Evolutionary conservation across 2,329 filamentous ascomycete genomes (phyloP), one percentile per base, ranked within the genome.

Genomic region (Aspergillus unguis): DNA sequence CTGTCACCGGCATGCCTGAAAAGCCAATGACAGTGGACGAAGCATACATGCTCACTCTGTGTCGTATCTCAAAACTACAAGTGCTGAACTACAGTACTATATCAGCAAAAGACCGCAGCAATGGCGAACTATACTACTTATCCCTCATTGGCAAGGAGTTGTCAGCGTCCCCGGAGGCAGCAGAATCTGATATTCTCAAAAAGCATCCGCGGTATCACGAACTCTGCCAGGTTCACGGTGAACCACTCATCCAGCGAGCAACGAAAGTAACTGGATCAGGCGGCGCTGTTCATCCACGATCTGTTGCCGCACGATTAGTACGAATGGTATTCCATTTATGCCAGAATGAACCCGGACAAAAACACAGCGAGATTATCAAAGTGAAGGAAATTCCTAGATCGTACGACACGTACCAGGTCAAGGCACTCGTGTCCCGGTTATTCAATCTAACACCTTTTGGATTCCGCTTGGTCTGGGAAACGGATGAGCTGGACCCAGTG

Each of bases 101-200:
- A 60, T 85, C 85, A 0, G 62, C 77, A 1, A 83, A 86, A 38
- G 92, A 97, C 68, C 84, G 92, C 17, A 79, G 84, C 49, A 94
- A 97, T 64, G 91, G 91, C 4, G 94, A 97, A 62, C 86, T 92
- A 64, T 99, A 95, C 69, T 99, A 99, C 69, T 82, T 97, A 8
- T 89, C 86, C 0, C 82, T 88, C 49, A 94, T 96, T 53, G 88
- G 82, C 8, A 85, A 85, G 57, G 88, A 94, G 66, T 76, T 96
- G n/a, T 72, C 70, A 26, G 69, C 66, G 5, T 66, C 56, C 2
- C 63, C 70, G 0, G 55, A 61, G 44, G 57, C 56, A 6, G 80
- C 85, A 58, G 71, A 76, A 28, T 59, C 70, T 1, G 72, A 74
- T 1, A 79, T 95, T 0, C 67, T 88, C 3, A 71, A 68, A 0